These are phyloP conservation scores for Gentiana straminea DNA, from an alignment of 257 asterid species.

Conservation along the genomic window DNA sequence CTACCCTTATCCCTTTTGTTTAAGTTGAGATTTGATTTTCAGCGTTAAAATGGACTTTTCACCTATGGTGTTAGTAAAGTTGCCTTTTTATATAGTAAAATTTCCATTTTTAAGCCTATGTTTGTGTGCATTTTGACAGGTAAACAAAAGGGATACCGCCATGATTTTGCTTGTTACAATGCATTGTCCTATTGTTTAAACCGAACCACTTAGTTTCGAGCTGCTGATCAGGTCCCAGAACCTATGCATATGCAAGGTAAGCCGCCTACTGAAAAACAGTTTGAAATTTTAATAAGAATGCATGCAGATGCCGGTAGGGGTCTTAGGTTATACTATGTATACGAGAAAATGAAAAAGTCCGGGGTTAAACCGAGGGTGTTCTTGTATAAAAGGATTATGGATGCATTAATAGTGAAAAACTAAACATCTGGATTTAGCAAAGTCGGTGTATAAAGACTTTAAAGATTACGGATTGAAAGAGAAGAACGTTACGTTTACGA, in stretches of 20 bases:
- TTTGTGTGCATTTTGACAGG: constrained; percentile 25
- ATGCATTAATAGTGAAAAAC: constrained; percentile 69
- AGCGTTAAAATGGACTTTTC: too few relatives aligned
- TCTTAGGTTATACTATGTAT: constrained; percentile 72
- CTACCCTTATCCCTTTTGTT: too few relatives aligned
- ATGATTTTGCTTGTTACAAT: constrained; percentile 91
- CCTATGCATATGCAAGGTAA: constrained; percentile 91
- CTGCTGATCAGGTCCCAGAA: constrained; percentile 93
- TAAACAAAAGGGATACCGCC: constrained; percentile 89
- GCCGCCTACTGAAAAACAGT: constrained; percentile 86
- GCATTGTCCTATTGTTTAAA: constrained; percentile 78
- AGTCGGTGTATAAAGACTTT: constrained; percentile 74
- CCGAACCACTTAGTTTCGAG: constrained; percentile 60
- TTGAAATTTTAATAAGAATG: constrained; percentile 86
- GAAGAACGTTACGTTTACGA: constrained; percentile 73
- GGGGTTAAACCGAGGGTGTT: constrained; percentile 85
- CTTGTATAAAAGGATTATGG: constrained; percentile 77
- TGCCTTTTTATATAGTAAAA: too few relatives aligned
- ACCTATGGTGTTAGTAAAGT: too few relatives aligned
- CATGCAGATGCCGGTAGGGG: constrained; percentile 86
- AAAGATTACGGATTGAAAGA: constrained; percentile 61
- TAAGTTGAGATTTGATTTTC: too few relatives aligned
- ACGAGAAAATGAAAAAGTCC: constrained; percentile 85
- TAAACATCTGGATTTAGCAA: constrained; percentile 62
- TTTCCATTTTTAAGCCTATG: too few relatives aligned